Evolutionary conservation across 2,329 filamentous ascomycete genomes (phyloP), one percentile per base, ranked within the genome.

Genomic region (Ceratocystis diversiconidia): DNA sequence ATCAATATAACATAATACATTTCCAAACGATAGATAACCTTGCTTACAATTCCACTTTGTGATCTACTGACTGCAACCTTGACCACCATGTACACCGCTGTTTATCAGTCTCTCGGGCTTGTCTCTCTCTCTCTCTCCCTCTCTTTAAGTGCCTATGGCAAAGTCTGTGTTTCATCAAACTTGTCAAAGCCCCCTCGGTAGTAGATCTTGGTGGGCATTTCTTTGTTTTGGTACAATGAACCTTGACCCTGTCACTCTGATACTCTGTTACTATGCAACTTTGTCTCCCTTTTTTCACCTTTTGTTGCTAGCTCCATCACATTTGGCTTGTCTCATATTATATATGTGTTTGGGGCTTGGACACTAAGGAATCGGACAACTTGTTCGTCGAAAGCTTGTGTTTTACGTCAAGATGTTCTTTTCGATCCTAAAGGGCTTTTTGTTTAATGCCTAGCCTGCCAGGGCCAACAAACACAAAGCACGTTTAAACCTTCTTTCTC

Each of bases 161-260:
- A 36, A 36, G 10, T 5, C 55, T 8, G 55, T 59, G 55, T 59
- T 59, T 59, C 55, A 36, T 59, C 28, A 36, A 59, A 59, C 17
- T 36, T 59, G 55, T 59, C 55, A 59, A 59, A 36, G 55, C 55
- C 50, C 55, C 6, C 55, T 59, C 15, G 28, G 55, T 19, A 19
- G 55, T 59, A 59, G 28, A 59, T 36, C 55, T 59, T 59, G 55
- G 55, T 59, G 55, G 55, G 12, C 28, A 36, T 30, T 59, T 36
- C n/a, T 36, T 30, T 36, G 55, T 36, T 59, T 36, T 59, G 30
- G 28, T n/a, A 30, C 19, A 30, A 19, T 30, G n/a, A 17, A 28
- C 28, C 12, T 8, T 59, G 22, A 59, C 55, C 28, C 15, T 59
- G 55, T 59, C 55, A 59, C 17, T 32, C 25, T 59, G 25, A 48